Evolutionary conservation across 306 rosid genomes (phyloP).

Genomic region (Castanospermum australe): DNA sequence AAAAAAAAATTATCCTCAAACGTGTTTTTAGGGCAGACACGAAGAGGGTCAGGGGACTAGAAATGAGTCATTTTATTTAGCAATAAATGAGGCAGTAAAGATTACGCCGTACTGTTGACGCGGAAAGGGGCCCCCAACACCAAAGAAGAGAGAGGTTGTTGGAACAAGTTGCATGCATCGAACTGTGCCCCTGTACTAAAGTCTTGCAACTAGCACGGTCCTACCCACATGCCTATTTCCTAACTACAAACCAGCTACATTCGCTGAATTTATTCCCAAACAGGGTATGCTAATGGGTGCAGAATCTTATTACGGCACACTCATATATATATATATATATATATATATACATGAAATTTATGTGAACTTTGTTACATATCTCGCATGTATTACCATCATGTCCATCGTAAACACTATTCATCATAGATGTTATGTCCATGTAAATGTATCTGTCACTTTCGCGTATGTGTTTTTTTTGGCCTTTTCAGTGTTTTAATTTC

Average conservation of each 20-base stretch:
- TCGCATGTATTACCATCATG: neutral
- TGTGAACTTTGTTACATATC: neutral
- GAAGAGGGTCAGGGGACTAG: neutral
- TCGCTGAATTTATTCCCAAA: constrained; percentile 18
- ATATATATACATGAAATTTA: neutral
- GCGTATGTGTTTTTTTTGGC: neutral
- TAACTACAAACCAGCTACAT: constrained; percentile 25
- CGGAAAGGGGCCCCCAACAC: neutral
- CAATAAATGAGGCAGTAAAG: neutral
- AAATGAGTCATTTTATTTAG: neutral
- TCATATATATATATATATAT: neutral
- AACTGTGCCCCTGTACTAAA: constrained; percentile 12
- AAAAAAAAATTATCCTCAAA: too few relatives aligned
- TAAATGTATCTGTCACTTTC: constrained; percentile 31
- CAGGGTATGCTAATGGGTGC: neutral
- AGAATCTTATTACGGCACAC: constrained; percentile 13
- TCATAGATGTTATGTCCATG: constrained; percentile 1
- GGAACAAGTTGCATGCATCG: constrained; percentile 21
- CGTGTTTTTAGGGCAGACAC: too few relatives aligned
- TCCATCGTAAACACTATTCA: neutral
- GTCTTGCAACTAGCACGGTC: constrained; percentile 48
- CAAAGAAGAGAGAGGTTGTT: neutral
- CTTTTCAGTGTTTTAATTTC: neutral
- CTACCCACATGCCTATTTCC: neutral
- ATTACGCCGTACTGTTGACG: constrained; percentile 25